Base-by-base conservation (phyloP, 2,329 filamentous ascomycete species). In the Penicillium polonicum region DNA sequence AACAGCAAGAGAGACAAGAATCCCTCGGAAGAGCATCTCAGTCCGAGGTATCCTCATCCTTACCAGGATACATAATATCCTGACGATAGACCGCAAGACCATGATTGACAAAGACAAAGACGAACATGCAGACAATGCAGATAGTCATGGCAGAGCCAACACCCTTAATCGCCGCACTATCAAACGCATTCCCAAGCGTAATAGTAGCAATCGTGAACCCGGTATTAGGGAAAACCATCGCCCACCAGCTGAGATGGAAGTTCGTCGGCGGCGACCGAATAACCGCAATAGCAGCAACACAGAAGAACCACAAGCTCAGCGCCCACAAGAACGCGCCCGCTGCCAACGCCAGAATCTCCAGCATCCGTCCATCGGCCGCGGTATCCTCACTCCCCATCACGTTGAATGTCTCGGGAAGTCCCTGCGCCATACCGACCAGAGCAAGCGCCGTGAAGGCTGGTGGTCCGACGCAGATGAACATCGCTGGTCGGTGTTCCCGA, bases 401-500 rank as follows among this genome's bases (percentile, higher is more conserved):
- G 45, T 75, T 74, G 61, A 82, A 82, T 38, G 78, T 75, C 5
- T 73, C 65, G 1, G 76, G 76, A 0, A 86, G 71, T 9, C 80
- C 80, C 45, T 82, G 79, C 0, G 87, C 81, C 82, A 90, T 87
- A 48, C 87, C 87, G 38, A 91, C 83, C 41, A 90, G 78, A 0
- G 88, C 88, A 15, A 90, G 76, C 1, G 84, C 85, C 0, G 88
- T 91, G 76, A 90, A 91, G 1, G 86, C 82, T 0, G 88, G 87
- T 1, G 88, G 87, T 0, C 88, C 88, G n/a, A 90, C 88, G 59
- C 86, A 87, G 77, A 91, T 90, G 77, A 89, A 91, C 70, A 91
- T 83, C 0, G 84, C 88, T 0, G 88, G 85, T 50, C 88, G 79
- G 60, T 88, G 85, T 66, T 88, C 85, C 8, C 83, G 79, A 62